Conservation (phyloP, 176 grass and related monocot species). For the Aechmea fasciata region DNA sequence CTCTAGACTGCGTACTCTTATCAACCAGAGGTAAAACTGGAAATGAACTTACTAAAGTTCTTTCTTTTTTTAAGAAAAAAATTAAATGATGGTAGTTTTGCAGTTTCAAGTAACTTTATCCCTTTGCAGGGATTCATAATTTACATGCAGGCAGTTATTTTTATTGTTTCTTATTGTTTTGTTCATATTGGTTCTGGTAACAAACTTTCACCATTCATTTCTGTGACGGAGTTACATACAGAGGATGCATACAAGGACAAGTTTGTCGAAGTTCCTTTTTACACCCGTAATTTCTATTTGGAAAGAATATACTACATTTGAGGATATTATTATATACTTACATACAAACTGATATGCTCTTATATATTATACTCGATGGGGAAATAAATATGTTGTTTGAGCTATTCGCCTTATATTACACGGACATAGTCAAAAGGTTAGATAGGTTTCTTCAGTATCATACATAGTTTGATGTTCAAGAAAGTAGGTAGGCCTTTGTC, state of each 20-base stretch:
- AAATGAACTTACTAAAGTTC: background rate
- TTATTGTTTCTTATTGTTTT: too few species aligned
- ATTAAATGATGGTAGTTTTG: background rate
- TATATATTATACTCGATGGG: background rate
- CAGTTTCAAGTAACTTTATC: background rate
- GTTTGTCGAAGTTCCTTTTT: background rate
- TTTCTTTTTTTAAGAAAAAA: background rate
- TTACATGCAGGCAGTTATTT: too few species aligned
- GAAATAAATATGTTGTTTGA: background rate
- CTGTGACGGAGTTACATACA: too few species aligned
- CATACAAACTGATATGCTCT: background rate
- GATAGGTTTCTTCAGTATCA: background rate
- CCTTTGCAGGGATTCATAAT: too few species aligned
- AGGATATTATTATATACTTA: too few species aligned
- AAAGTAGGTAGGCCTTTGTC: too few species aligned
- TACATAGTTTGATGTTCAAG: background rate
- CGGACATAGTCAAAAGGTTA: background rate
- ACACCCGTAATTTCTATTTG: background rate
- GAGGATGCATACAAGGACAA: too few species aligned
- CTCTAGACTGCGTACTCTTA: constrained; percentile 90
- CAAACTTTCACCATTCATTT: too few species aligned
- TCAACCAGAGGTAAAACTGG: constrained; percentile 79
- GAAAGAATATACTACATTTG: background rate
- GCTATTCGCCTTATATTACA: background rate
- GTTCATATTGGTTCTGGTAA: too few species aligned